Evolutionary conservation across 768 basidiomycete species (phyloP).

Genomic region (Suillus subluteus): DNA sequence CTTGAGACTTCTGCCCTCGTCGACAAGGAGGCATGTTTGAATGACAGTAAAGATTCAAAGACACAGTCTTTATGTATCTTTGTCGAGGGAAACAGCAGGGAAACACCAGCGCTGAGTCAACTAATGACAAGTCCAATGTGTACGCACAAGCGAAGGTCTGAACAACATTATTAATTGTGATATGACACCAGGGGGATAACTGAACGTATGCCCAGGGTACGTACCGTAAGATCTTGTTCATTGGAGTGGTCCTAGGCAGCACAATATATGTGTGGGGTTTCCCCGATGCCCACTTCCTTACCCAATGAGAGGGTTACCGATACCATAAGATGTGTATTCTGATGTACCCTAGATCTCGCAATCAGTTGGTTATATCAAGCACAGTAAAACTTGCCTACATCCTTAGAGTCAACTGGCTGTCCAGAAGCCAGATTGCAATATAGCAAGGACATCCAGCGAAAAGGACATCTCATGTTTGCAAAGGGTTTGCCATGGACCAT

Average conservation of each 20-base stretch:
- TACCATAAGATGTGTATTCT: neutral
- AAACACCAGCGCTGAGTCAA: neutral
- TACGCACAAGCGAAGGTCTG: too few relatives aligned
- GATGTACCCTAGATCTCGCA: neutral
- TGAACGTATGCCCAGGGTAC: neutral
- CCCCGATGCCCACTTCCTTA: neutral
- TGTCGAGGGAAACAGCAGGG: neutral
- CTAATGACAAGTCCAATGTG: neutral
- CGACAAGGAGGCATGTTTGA: neutral
- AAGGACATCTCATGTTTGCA: neutral
- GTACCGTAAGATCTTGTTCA: neutral
- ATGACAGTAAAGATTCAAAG: neutral
- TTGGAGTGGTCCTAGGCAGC: neutral
- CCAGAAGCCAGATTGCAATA: slow-evolving; percentile 1
- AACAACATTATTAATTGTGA: neutral
- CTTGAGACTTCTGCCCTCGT: neutral
- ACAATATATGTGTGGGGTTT: neutral
- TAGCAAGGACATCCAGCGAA: neutral
- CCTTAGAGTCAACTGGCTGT: neutral
- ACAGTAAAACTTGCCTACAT: neutral
- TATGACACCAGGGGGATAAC: neutral
- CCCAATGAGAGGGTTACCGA: neutral
- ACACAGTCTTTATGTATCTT: neutral
- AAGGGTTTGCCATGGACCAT: neutral
- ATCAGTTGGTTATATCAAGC: neutral